phyloP scores from a whole-genome alignment of 768 basidiomycete genomes.

The Lanmaoa pseudosensibilis region DNA sequence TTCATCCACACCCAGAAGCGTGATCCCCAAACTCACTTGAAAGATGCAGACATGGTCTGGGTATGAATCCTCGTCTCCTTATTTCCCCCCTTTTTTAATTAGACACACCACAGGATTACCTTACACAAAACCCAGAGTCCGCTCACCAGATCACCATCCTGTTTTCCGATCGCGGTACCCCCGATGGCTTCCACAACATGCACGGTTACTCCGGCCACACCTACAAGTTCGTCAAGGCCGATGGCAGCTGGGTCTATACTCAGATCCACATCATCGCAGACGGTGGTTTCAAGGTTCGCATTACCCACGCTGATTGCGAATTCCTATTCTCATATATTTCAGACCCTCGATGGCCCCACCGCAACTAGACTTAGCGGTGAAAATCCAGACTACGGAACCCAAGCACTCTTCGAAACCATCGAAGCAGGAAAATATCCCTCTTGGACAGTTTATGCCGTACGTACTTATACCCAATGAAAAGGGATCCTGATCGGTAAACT shows the following conservation, averaged over 20 bases:
- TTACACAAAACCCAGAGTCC: slow-evolving; percentile 85
- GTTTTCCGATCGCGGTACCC: slow-evolving; percentile 94
- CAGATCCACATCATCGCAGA: slow-evolving; percentile 82
- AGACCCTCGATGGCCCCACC: slow-evolving; percentile 70
- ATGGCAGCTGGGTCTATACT: slow-evolving; percentile 82
- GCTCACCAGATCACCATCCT: slow-evolving; percentile 88
- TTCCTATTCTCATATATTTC: slow-evolving; percentile 10
- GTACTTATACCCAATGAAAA: slow-evolving; percentile 24
- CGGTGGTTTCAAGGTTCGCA: slow-evolving; percentile 73
- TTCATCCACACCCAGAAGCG: slow-evolving; percentile 94
- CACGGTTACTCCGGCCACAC: slow-evolving; percentile 96
- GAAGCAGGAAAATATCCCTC: slow-evolving; percentile 77
- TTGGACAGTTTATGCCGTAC: slow-evolving; percentile 85
- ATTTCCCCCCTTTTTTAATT: not conserved
- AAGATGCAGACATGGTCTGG: slow-evolving; percentile 86
- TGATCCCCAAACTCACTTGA: slow-evolving; percentile 88
- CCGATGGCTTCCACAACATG: slow-evolving; percentile 81
- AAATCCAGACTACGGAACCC: slow-evolving; percentile 84
- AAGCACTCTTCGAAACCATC: slow-evolving; percentile 79
- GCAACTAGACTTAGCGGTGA: slow-evolving; percentile 66
- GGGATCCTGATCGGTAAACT: slow-evolving; percentile 4
- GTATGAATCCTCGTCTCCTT: slow-evolving; percentile 33
- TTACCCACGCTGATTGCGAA: not conserved
- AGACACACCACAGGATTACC: slow-evolving; percentile 65
- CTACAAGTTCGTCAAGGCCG: slow-evolving; percentile 81